These are phyloP conservation scores for Cladophialophora carrionii DNA, from an alignment of 2,329 filamentous ascomycete genomes.

Conservation along the genomic window DNA sequence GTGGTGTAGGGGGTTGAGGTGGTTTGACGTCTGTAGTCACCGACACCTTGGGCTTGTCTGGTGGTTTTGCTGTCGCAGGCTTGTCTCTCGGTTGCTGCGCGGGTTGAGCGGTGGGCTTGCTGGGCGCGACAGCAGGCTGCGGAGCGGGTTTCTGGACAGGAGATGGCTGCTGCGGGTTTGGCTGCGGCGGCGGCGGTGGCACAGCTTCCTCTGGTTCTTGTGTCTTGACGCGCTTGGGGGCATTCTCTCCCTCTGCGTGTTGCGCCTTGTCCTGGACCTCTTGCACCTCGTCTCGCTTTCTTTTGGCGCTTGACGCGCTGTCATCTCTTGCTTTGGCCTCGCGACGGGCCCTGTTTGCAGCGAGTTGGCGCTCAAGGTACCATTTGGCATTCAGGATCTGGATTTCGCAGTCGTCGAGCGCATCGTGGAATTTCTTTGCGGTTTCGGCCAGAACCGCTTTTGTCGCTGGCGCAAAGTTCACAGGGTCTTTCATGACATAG, in stretches of 20 bases:
- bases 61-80: slow-evolving; percentile 19
- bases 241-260: slow-evolving; percentile 26
- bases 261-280: slow-evolving; percentile 23
- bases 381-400: slow-evolving; percentile 40
- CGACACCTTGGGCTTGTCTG: slow-evolving; percentile 24
- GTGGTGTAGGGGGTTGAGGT: slow-evolving; percentile 15
- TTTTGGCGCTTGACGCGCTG: slow-evolving; percentile 32
- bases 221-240: slow-evolving; percentile 35
- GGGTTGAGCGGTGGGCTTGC: slow-evolving; percentile 1
- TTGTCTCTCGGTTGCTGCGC: slow-evolving; percentile 13
- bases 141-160: slow-evolving; percentile 13
- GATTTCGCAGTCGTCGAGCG: slow-evolving; percentile 38
- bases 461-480: slow-evolving; percentile 36
- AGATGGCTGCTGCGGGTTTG: slow-evolving; percentile 17
- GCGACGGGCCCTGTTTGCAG: slow-evolving; percentile 33
- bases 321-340: slow-evolving; percentile 36
- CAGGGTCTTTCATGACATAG: slow-evolving; percentile 37
- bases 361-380: slow-evolving; percentile 38
- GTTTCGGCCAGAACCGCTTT: slow-evolving; percentile 37
- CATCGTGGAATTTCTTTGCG: slow-evolving; percentile 39
- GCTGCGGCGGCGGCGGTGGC: slow-evolving; percentile 13
- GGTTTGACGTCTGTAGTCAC: slow-evolving; percentile 24
- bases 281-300: slow-evolving; percentile 34
- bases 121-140: background rate
- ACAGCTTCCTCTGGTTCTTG: slow-evolving; percentile 27